Percentiles rank a stretch among this genome's conserved stretches.
phyloP scores from a whole-genome alignment of 495 filamentous ascomycete genomes.

The Polyplosphaeria fusca region DNA sequence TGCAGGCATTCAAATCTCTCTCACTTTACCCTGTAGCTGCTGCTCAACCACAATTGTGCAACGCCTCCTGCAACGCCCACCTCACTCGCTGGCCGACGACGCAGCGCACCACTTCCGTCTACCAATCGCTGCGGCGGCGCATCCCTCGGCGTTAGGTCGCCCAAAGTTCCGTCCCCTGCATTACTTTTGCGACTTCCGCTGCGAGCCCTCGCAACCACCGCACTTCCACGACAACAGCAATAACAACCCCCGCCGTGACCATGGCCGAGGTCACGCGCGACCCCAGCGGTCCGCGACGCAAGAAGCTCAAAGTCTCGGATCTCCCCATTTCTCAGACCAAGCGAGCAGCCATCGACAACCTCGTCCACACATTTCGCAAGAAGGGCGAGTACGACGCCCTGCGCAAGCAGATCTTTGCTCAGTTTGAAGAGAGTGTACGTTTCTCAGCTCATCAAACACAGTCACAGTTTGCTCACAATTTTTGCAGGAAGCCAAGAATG shows the following conservation, averaged over 20 bases:
- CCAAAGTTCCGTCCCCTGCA: constrained; percentile 9
- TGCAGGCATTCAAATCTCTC: no score
- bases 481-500: constrained; percentile 61
- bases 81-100: neutral
- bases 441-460: constrained; percentile 31
- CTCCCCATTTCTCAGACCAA: constrained; percentile 71
- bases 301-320: constrained; percentile 80
- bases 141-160: constrained; percentile 4
- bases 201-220: neutral
- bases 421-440: constrained; percentile 76
- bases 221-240: neutral
- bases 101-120: no score
- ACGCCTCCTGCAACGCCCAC: neutral
- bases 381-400: constrained; percentile 85
- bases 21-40: no score
- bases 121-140: neutral
- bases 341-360: constrained; percentile 68
- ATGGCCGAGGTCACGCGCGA: constrained; percentile 32
- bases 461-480: neutral
- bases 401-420: constrained; percentile 75
- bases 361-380: constrained; percentile 83
- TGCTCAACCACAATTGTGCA: no score
- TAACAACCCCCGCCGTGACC: constrained; percentile 1
- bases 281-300: constrained; percentile 45
- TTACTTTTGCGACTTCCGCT: neutral